A percentile compares a stretch with the other conserved stretches of the same genome.
Conservation (phyloP, 495 filamentous ascomycete genomes). For the Delitschia confertaspora region DNA sequence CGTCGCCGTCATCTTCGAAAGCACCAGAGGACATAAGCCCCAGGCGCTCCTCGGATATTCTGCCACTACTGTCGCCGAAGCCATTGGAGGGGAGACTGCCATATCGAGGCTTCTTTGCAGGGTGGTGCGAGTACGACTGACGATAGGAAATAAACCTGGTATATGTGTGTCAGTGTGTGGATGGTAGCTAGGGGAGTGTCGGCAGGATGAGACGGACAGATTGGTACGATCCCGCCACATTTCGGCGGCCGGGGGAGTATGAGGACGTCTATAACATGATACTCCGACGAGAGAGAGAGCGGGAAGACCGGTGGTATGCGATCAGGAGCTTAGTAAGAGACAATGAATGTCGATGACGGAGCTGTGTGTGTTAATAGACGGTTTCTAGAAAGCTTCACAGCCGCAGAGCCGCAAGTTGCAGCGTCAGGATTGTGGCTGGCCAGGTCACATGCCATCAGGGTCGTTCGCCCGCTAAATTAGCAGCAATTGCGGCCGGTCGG, state of each 20-base stretch:
- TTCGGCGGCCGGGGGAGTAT: constrained; percentile 33
- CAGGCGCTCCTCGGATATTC: constrained; percentile 67
- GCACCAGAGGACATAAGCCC: constrained; percentile 73
- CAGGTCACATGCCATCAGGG: background rate
- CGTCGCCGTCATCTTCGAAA: constrained; percentile 82
- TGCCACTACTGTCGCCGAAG: constrained; percentile 52
- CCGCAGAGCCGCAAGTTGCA: constrained; percentile 24
- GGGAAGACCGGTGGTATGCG: no score
- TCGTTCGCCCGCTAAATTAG: background rate
- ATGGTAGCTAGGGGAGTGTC: constrained; percentile 1
- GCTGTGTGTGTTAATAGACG: background rate
- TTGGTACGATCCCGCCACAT: constrained; percentile 99
- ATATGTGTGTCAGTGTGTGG: constrained; percentile 16
- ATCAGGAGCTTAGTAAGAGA: no score
- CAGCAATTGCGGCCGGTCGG: constrained; percentile 5
- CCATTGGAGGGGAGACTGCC: constrained; percentile 56
- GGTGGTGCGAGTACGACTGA: constrained; percentile 94
- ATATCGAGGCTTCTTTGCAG: constrained; percentile 72
- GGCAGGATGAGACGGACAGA: constrained; percentile 51
- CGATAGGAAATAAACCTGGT: constrained; percentile 94
- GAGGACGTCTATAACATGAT: constrained; percentile 22
- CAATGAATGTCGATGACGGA: no score
- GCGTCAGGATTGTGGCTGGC: background rate
- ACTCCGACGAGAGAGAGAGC: no score
- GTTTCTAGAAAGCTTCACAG: background rate